phyloP scores from a whole-genome alignment of 345 rosid genomes.

The Ceriops tagal region DNA sequence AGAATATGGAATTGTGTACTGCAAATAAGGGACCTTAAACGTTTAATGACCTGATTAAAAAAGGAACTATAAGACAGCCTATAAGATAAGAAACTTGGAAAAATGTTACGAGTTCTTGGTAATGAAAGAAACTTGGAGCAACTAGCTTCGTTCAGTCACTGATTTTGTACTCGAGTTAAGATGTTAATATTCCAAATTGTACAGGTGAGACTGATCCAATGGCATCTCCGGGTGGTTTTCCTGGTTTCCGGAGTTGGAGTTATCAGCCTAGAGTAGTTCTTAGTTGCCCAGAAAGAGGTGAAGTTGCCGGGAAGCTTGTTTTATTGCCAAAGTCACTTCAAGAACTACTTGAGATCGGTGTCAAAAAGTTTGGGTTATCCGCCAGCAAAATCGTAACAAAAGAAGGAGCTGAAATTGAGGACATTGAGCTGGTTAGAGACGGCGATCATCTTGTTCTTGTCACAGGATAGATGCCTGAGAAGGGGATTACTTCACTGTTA shows the following conservation, averaged over 20 bases:
- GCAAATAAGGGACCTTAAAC: neutral
- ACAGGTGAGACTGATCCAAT: constrained; percentile 35
- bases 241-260: constrained; percentile 14
- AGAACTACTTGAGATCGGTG: constrained; percentile 57
- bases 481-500: too few species aligned
- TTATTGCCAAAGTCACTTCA: constrained; percentile 52
- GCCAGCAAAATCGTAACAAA: constrained; percentile 48
- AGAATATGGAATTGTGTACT: neutral
- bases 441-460: constrained; percentile 66
- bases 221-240: constrained; percentile 13
- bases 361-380: constrained; percentile 38
- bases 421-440: constrained; percentile 65
- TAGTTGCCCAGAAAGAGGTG: constrained; percentile 50
- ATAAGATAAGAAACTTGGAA: too few species aligned
- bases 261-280: constrained; percentile 49
- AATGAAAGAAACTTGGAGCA: too few species aligned
- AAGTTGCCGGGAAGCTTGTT: constrained; percentile 44
- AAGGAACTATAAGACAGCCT: too few species aligned
- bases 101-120: too few species aligned
- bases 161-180: neutral
- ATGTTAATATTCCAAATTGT: constrained; percentile 1
- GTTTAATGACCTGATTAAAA: too few species aligned
- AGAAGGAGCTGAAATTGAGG: constrained; percentile 76
- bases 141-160: too few species aligned
- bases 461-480: neutral